Evolutionary conservation across 768 basidiomycete species (phyloP).

Genomic region (Termitomyces sp.): DNA sequence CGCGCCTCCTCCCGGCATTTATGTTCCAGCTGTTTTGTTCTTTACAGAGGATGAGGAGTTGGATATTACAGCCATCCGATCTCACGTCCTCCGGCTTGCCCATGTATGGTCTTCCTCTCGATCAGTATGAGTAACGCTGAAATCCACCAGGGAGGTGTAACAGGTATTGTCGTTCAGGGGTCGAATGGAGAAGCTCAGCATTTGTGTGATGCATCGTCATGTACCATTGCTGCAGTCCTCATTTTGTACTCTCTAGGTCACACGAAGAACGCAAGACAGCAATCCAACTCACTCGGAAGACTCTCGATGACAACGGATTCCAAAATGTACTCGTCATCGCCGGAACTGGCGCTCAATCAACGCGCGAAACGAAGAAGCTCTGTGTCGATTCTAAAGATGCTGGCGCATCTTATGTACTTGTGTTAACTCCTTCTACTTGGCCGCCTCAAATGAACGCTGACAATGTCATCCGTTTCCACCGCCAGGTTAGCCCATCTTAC

Average conservation of each 20-base stretch:
- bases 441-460: constrained; percentile 56
- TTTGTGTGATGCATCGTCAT: constrained; percentile 27
- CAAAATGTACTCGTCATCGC: constrained; percentile 65
- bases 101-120: constrained; percentile 34
- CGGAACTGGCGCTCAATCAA: constrained; percentile 80
- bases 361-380: constrained; percentile 65
- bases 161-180: constrained; percentile 68
- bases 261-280: constrained; percentile 63
- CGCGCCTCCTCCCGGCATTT: constrained; percentile 63
- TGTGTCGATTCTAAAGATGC: constrained; percentile 72
- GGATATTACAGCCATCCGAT: constrained; percentile 58
- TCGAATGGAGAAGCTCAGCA: constrained; percentile 76
- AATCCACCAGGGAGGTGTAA: constrained; percentile 55
- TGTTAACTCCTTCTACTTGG: constrained; percentile 73
- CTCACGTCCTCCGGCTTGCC: constrained; percentile 71
- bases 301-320: constrained; percentile 70
- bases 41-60: constrained; percentile 66
- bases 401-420: constrained; percentile 76
- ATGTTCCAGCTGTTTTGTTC: constrained; percentile 76
- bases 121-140: constrained; percentile 12
- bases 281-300: constrained; percentile 61
- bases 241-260: constrained; percentile 28
- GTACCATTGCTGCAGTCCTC: neutral
- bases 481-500: constrained; percentile 34
- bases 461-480: constrained; percentile 61